Conservation (phyloP, 1,284 basidiomycete species). For the Irpex sp. region DNA sequence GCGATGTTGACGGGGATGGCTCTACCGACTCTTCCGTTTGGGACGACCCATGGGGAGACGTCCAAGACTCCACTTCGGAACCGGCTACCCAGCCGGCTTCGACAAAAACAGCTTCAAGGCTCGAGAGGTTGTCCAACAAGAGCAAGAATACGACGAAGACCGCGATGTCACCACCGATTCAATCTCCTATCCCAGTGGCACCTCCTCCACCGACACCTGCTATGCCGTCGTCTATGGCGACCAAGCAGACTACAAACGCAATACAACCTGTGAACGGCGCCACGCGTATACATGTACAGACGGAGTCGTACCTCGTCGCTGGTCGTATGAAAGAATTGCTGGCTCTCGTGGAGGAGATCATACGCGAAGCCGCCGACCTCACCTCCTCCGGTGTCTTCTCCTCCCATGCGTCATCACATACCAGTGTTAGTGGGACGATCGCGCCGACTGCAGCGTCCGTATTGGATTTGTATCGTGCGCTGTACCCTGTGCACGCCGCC, state of each 20-base stretch:
- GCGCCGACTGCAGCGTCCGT: constrained; percentile 59
- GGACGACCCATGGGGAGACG: constrained; percentile 64
- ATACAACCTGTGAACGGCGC: constrained; percentile 1
- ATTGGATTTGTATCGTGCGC: constrained; percentile 77
- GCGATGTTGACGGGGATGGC: constrained; percentile 15
- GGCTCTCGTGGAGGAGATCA: constrained; percentile 50
- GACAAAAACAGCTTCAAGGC: constrained; percentile 46
- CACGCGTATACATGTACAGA: constrained; percentile 14
- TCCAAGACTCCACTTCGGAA: constrained; percentile 15
- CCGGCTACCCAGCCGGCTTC: constrained; percentile 24
- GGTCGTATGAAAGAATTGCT: constrained; percentile 50
- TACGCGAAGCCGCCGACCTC: constrained; percentile 56
- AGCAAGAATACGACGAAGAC: constrained; percentile 34
- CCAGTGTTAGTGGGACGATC: constrained; percentile 46
- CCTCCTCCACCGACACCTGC: constrained; percentile 22
- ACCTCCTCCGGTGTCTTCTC: constrained; percentile 48
- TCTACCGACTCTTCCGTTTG: constrained; percentile 31
- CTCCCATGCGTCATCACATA: not conserved
- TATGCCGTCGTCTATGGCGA: constrained; percentile 8
- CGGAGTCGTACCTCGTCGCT: constrained; percentile 57
- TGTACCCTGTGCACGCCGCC: constrained; percentile 71
- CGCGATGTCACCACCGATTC: constrained; percentile 12
- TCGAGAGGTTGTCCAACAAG: constrained; percentile 54
- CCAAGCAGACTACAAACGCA: not conserved
- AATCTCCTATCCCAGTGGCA: constrained; percentile 15